phyloP scores from a whole-genome alignment of 768 basidiomycete species.

The Kockovaella imperatae region DNA sequence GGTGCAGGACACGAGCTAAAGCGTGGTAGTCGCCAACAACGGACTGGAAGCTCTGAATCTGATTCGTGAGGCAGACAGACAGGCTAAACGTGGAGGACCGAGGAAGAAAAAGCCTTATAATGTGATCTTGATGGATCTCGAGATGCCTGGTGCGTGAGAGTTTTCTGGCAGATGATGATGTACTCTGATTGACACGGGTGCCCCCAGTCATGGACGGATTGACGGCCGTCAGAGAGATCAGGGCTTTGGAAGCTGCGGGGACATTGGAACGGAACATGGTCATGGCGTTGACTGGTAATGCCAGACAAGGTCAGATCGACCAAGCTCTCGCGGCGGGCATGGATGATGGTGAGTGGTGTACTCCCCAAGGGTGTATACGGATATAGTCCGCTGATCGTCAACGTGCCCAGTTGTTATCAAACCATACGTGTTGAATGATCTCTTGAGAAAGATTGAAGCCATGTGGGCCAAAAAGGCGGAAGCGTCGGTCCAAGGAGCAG shows the following conservation, averaged over 20 bases:
- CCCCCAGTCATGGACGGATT: slow-evolving; percentile 41
- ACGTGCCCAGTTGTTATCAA: slow-evolving; percentile 22
- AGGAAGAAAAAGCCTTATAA: slow-evolving; percentile 21
- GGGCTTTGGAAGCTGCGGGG: slow-evolving; percentile 26
- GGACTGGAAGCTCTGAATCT: slow-evolving; percentile 37
- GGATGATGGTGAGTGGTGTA: slow-evolving; percentile 25
- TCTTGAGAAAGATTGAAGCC: background rate
- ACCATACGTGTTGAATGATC: slow-evolving; percentile 9
- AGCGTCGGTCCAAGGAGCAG: too few relatives aligned
- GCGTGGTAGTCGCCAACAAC: slow-evolving; percentile 25
- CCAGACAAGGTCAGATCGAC: slow-evolving; percentile 33
- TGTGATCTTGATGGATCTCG: slow-evolving; percentile 37
- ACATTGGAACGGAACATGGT: slow-evolving; percentile 27
- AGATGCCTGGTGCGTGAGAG: slow-evolving; percentile 34
- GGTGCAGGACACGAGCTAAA: background rate
- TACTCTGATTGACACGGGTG: background rate
- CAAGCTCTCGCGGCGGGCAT: slow-evolving; percentile 30
- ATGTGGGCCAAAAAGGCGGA: background rate
- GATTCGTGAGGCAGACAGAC: slow-evolving; percentile 25
- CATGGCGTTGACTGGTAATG: slow-evolving; percentile 38
- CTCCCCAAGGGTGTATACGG: background rate
- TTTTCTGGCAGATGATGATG: background rate
- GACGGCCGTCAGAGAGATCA: slow-evolving; percentile 32
- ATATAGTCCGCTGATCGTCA: background rate
- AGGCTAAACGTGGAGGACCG: slow-evolving; percentile 13